These are phyloP conservation scores for Glycine latifolia DNA, from an alignment of 306 rosid genomes.

Conservation along the genomic window DNA sequence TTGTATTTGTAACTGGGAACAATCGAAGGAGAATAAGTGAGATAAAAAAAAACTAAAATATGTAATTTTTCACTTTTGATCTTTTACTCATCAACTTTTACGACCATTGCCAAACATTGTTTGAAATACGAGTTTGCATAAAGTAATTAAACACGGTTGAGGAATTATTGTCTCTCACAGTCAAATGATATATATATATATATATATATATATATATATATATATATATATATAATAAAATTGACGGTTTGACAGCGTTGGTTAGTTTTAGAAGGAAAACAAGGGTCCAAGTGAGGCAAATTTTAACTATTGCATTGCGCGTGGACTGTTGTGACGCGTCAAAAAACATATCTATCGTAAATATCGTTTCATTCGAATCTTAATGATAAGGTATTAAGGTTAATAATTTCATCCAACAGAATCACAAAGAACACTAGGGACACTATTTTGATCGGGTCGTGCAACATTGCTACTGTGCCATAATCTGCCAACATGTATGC, in stretches of 20 bases:
- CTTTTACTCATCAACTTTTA: neutral
- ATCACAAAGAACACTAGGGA: neutral
- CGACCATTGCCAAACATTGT: neutral
- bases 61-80: neutral
- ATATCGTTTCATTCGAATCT: neutral
- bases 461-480: too few species aligned
- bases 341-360: neutral
- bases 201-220: neutral
- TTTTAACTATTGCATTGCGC: neutral
- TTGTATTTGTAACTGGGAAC: too few species aligned
- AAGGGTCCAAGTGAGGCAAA: neutral
- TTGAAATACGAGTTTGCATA: neutral
- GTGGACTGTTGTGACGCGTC: neutral
- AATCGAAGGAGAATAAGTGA: neutral
- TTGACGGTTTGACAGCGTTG: neutral
- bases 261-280: neutral
- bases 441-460: conserved; percentile 13
- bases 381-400: neutral
- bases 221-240: too few species aligned
- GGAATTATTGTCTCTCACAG: conserved; percentile 24
- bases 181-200: neutral
- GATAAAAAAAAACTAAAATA: neutral
- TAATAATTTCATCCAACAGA: neutral
- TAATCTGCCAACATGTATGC: neutral
- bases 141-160: neutral